These are phyloP conservation scores for Nakazawaea siamensis DNA, from an alignment of 805 yeast genomes.

Conservation along the genomic window DNA sequence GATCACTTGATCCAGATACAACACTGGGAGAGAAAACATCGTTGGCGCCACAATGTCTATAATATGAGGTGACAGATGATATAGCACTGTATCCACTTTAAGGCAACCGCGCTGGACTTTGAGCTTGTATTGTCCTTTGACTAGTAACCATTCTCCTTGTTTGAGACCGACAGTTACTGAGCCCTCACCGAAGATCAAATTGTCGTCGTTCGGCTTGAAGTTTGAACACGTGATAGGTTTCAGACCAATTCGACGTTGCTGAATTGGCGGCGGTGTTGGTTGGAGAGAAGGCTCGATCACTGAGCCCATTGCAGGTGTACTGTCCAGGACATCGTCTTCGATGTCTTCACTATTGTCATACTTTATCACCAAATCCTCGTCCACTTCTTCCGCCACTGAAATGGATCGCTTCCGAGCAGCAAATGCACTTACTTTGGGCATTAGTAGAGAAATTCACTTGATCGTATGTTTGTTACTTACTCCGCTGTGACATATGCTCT, in stretches of 20 bases:
- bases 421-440: conserved; percentile 19
- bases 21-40: conserved; percentile 30
- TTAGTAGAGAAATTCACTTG: too few relatives aligned
- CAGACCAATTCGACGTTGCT: too few relatives aligned
- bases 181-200: conserved; percentile 24
- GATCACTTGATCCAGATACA: conserved; percentile 31
- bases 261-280: conserved; percentile 1
- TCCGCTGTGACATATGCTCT: too few relatives aligned
- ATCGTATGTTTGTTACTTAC: not conserved
- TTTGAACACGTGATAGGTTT: conserved; percentile 22
- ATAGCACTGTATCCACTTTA: conserved; percentile 29
- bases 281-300: not conserved
- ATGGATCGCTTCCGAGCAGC: conserved; percentile 22
- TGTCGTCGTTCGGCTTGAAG: conserved; percentile 29
- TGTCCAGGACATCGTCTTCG: too few relatives aligned
- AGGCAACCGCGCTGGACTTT: conserved; percentile 39
- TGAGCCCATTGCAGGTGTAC: too few relatives aligned
- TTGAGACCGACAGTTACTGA: conserved; percentile 34
- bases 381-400: conserved; percentile 13
- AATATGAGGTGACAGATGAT: conserved; percentile 20
- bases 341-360: conserved; percentile 1
- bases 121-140: conserved; percentile 39
- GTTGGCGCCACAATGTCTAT: conserved; percentile 28
- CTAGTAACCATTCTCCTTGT: conserved; percentile 29
- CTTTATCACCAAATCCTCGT: conserved; percentile 6